phyloP scores from a whole-genome alignment of 805 yeast species.

The Clavispora santaluciae region DNA sequence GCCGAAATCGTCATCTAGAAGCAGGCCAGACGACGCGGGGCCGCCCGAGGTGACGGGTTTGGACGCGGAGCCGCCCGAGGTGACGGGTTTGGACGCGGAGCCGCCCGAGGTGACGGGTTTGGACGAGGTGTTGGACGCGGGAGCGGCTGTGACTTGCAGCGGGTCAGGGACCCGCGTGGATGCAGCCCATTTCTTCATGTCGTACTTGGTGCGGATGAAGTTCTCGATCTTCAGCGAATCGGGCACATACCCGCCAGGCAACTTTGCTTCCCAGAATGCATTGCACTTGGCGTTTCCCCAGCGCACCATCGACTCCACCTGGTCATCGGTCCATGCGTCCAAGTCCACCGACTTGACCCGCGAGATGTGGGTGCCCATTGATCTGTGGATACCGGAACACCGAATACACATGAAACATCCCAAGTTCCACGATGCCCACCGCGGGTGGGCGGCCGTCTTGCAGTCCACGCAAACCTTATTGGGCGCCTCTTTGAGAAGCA shows the following conservation, averaged over 20 bases:
- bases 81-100: not conserved
- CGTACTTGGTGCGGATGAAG: constrained; percentile 90
- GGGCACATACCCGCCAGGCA: constrained; percentile 69
- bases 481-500: constrained; percentile 68
- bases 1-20: constrained; percentile 40
- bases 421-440: constrained; percentile 97
- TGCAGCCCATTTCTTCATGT: constrained; percentile 78
- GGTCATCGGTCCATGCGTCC: constrained; percentile 96
- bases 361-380: constrained; percentile 93
- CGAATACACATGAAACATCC: constrained; percentile 92
- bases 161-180: constrained; percentile 60
- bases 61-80: constrained; percentile 4
- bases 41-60: not conserved
- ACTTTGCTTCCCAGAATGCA: constrained; percentile 73
- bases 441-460: constrained; percentile 81
- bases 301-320: constrained; percentile 69
- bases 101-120: not conserved
- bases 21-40: constrained; percentile 1
- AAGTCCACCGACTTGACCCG: constrained; percentile 90
- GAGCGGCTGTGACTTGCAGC: constrained; percentile 11
- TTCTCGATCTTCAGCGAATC: constrained; percentile 81
- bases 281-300: constrained; percentile 88
- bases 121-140: constrained; percentile 1
- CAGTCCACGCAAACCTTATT: constrained; percentile 90
- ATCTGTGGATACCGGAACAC: constrained; percentile 93